Evolutionary conservation across 257 asterid genomes (phyloP).

Genomic region (Thymus quinquecostatus): DNA sequence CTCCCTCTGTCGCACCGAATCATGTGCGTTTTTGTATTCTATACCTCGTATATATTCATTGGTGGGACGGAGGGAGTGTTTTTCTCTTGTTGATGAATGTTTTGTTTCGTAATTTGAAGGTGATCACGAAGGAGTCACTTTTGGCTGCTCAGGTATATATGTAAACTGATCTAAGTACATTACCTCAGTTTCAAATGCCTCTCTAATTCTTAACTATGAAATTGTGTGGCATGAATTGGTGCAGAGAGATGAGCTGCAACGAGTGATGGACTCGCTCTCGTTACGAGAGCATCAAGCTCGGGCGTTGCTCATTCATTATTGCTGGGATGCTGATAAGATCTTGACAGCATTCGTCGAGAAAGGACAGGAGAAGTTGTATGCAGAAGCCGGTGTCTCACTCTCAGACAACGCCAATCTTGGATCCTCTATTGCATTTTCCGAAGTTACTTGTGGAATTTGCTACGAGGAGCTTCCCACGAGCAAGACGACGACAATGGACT

Average conservation of each 20-base stretch:
- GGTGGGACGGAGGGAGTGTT: too few relatives aligned
- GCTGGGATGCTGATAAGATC: slow-evolving; percentile 56
- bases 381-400: slow-evolving; percentile 49
- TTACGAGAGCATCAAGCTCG: slow-evolving; percentile 60
- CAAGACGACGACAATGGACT: slow-evolving; percentile 53
- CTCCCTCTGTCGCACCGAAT: too few relatives aligned
- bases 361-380: slow-evolving; percentile 46
- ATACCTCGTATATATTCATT: too few relatives aligned
- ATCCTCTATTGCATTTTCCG: too few relatives aligned
- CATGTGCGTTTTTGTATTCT: too few relatives aligned
- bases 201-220: too few relatives aligned
- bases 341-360: slow-evolving; percentile 45
- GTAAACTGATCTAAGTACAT: background rate
- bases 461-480: slow-evolving; percentile 44
- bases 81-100: slow-evolving; percentile 4
- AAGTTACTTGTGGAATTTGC: slow-evolving; percentile 28
- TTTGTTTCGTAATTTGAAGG: slow-evolving; percentile 35
- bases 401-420: too few relatives aligned
- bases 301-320: slow-evolving; percentile 58
- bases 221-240: background rate
- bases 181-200: background rate
- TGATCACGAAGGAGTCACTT: slow-evolving; percentile 59
- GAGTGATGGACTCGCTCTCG: slow-evolving; percentile 57
- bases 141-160: slow-evolving; percentile 63
- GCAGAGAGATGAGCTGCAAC: slow-evolving; percentile 56